A percentile compares a stretch with the other conserved stretches of the same genome.
These are phyloP conservation scores for Endothia cerciana DNA, from an alignment of 2,329 filamentous ascomycete species.

Conservation along the genomic window DNA sequence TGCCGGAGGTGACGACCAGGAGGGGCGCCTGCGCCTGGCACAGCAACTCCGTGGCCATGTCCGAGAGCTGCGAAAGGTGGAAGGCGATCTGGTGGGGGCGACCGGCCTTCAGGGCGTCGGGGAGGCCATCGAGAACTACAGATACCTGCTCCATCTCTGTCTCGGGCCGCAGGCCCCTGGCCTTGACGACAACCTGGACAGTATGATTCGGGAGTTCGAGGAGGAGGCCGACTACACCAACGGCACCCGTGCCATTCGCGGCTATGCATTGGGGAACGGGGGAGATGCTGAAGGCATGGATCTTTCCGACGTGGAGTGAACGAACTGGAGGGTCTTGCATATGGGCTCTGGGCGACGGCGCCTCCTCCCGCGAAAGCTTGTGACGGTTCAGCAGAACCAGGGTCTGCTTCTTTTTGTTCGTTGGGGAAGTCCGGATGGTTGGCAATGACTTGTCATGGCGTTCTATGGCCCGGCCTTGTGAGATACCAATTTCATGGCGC, in stretches of 20 bases:
- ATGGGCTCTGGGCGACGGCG: background rate
- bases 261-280: constrained; percentile 18
- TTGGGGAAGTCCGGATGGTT: background rate
- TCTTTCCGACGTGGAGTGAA: constrained; percentile 35
- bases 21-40: constrained; percentile 61
- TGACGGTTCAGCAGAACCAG: background rate
- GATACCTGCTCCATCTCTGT: constrained; percentile 69
- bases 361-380: background rate
- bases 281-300: constrained; percentile 35
- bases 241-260: constrained; percentile 16
- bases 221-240: constrained; percentile 57
- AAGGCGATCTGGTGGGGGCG: constrained; percentile 70
- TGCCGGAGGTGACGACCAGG: constrained; percentile 47
- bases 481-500: constrained; percentile 1
- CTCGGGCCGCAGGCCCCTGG: constrained; percentile 70
- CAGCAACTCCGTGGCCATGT: constrained; percentile 61
- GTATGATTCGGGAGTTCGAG: constrained; percentile 65
- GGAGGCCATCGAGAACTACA: constrained; percentile 75
- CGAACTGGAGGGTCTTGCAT: background rate
- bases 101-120: constrained; percentile 71
- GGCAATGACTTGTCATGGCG: background rate
- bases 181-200: constrained; percentile 67
- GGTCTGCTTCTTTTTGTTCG: background rate
- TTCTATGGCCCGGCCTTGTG: background rate
- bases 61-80: constrained; percentile 63